Percentiles rank a stretch among this genome's conserved stretches.
Conservation (phyloP, 2,329 filamentous ascomycete species). For the Ilyonectria destructans region DNA sequence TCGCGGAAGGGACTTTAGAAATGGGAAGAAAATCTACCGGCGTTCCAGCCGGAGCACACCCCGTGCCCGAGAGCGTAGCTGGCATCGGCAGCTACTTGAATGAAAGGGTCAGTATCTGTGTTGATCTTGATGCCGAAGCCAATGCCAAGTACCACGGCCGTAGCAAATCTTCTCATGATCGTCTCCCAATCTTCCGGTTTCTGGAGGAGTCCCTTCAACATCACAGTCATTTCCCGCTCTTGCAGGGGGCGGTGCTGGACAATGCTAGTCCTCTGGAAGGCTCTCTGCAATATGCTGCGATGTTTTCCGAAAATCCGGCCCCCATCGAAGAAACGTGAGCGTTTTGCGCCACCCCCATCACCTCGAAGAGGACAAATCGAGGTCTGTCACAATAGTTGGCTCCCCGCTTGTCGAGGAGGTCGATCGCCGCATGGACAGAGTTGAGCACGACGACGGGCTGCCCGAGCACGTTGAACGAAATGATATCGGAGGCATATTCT, state of each 20-base stretch:
- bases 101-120: slow-evolving; percentile 57
- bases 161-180: slow-evolving; percentile 56
- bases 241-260: slow-evolving; percentile 54
- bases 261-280: slow-evolving; percentile 58
- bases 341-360: slow-evolving; percentile 64
- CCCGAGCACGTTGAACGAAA: slow-evolving; percentile 55
- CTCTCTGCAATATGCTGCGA: slow-evolving; percentile 61
- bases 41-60: slow-evolving; percentile 52
- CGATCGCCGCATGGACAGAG: slow-evolving; percentile 58
- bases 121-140: slow-evolving; percentile 60
- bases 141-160: slow-evolving; percentile 60
- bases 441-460: slow-evolving; percentile 60
- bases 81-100: slow-evolving; percentile 55
- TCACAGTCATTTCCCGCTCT: slow-evolving; percentile 51
- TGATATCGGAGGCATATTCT: slow-evolving; percentile 67
- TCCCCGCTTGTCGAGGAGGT: slow-evolving; percentile 62
- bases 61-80: slow-evolving; percentile 49
- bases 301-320: slow-evolving; percentile 60
- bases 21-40: slow-evolving; percentile 66
- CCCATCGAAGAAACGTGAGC: slow-evolving; percentile 62
- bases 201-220: slow-evolving; percentile 52
- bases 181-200: slow-evolving; percentile 56
- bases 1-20: slow-evolving; percentile 58
- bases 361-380: slow-evolving; percentile 60
- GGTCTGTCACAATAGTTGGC: slow-evolving; percentile 63